These are phyloP conservation scores for Musa troglodytarum DNA, from an alignment of 176 grass and related monocot genomes.

Conservation along the genomic window DNA sequence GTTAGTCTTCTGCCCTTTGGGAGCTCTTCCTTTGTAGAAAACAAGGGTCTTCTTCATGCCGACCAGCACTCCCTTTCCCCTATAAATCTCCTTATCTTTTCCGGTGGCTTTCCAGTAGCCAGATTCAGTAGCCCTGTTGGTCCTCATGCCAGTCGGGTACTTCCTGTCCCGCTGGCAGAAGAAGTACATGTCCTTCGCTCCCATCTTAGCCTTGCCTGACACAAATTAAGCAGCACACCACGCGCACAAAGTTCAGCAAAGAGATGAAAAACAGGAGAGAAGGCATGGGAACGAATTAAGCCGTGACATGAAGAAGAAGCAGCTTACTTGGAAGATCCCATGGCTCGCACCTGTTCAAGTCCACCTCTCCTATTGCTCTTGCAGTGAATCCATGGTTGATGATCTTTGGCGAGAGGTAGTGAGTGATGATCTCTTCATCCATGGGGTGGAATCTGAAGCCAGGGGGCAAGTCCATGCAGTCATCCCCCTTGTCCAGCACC, in stretches of 20 bases:
- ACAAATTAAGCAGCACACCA: not conserved
- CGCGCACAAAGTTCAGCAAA: not conserved
- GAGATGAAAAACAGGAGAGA: not conserved
- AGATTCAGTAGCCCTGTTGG: constrained; percentile 72
- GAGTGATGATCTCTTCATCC: constrained; percentile 87
- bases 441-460: constrained; percentile 92
- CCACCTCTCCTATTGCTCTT: constrained; percentile 71
- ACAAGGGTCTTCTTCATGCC: constrained; percentile 99
- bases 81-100: constrained; percentile 90
- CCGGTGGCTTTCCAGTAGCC: constrained; percentile 99
- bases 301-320: not conserved
- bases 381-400: constrained; percentile 43
- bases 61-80: constrained; percentile 45
- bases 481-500: not conserved
- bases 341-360: constrained; percentile 91
- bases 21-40: constrained; percentile 89
- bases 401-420: constrained; percentile 71
- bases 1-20: constrained; percentile 68
- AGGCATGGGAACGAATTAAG: not conserved
- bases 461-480: constrained; percentile 57
- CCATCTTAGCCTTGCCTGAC: constrained; percentile 71
- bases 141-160: constrained; percentile 84
- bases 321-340: constrained; percentile 74
- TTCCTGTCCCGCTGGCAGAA: constrained; percentile 92
- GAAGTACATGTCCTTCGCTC: constrained; percentile 92